These are phyloP conservation scores for Candida tropicalis DNA, from an alignment of 1,139 yeast species.

Conservation along the genomic window DNA sequence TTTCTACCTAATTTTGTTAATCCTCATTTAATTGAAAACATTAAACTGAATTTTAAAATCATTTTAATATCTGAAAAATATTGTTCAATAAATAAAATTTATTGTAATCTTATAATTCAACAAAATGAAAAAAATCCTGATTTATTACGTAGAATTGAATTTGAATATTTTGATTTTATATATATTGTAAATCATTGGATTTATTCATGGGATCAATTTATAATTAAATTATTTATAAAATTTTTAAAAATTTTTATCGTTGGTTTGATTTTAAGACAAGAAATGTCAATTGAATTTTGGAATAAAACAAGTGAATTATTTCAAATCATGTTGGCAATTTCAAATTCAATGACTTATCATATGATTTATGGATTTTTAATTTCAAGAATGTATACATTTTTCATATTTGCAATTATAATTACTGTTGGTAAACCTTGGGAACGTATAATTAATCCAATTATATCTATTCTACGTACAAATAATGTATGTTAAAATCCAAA, in stretches of 20 bases:
- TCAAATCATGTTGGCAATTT: slow-evolving; percentile 21
- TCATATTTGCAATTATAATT: slow-evolving; percentile 18
- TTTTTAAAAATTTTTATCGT: background rate
- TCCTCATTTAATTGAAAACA: slow-evolving; percentile 10
- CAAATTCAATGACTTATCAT: slow-evolving; percentile 20
- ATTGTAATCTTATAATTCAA: slow-evolving; percentile 19
- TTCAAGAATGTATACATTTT: slow-evolving; percentile 23
- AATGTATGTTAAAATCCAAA: slow-evolving; percentile 49
- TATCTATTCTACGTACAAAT: slow-evolving; percentile 13
- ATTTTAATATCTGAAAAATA: slow-evolving; percentile 18
- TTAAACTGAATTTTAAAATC: slow-evolving; percentile 19
- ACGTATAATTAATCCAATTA: slow-evolving; percentile 14
- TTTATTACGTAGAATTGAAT: slow-evolving; percentile 13
- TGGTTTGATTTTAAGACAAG: background rate
- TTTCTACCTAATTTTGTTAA: slow-evolving; percentile 11
- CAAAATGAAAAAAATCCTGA: slow-evolving; percentile 13
- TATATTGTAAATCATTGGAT: slow-evolving; percentile 21
- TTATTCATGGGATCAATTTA: slow-evolving; percentile 18
- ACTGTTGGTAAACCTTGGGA: slow-evolving; percentile 19
- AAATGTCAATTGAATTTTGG: background rate
- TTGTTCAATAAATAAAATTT: slow-evolving; percentile 20
- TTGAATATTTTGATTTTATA: slow-evolving; percentile 20
- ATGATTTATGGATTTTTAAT: slow-evolving; percentile 21
- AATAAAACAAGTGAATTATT: slow-evolving; percentile 17
- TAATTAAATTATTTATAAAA: background rate